A percentile compares a stretch with the other conserved stretches of the same genome.
Evolutionary conservation across 2,329 filamentous ascomycete species (phyloP).

Genomic region (Aspergillus pseudoterreus): DNA sequence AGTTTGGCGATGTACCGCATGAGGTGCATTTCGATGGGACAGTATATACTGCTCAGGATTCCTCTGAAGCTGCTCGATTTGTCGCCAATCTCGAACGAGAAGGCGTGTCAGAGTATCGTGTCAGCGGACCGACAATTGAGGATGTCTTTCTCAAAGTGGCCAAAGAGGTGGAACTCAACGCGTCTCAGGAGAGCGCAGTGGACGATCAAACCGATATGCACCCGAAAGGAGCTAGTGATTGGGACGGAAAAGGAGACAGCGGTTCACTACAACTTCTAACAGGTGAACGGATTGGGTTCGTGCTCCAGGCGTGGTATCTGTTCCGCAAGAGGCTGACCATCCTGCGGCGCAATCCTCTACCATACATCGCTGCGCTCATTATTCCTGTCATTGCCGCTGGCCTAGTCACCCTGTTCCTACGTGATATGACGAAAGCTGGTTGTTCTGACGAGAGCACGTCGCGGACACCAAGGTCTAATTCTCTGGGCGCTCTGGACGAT

Average conservation of each 20-base stretch:
- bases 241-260: slow-evolving; percentile 10
- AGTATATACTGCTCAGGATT: slow-evolving; percentile 68
- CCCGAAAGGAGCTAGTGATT: slow-evolving; percentile 10
- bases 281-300: slow-evolving; percentile 66
- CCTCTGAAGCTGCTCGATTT: slow-evolving; percentile 65
- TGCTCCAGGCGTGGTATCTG: slow-evolving; percentile 68
- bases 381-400: slow-evolving; percentile 78
- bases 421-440: slow-evolving; percentile 48
- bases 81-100: slow-evolving; percentile 65
- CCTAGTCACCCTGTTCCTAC: slow-evolving; percentile 72
- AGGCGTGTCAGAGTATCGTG: slow-evolving; percentile 72
- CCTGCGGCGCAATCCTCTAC: slow-evolving; percentile 72
- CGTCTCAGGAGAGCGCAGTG: slow-evolving; percentile 5
- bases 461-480: slow-evolving; percentile 21
- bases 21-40: slow-evolving; percentile 66
- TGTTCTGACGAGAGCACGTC: slow-evolving; percentile 46
- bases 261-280: slow-evolving; percentile 53
- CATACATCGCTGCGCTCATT: slow-evolving; percentile 69
- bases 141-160: slow-evolving; percentile 86
- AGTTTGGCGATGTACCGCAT: slow-evolving; percentile 55
- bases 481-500: slow-evolving; percentile 25
- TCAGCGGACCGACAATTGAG: slow-evolving; percentile 85
- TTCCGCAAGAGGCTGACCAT: slow-evolving; percentile 76
- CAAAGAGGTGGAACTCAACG: slow-evolving; percentile 61
- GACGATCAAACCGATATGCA: slow-evolving; percentile 8